A percentile compares a stretch with the other conserved stretches of the same genome.
phyloP scores from a whole-genome alignment of 2,329 filamentous ascomycete genomes.

The Hypoxylon sp. region DNA sequence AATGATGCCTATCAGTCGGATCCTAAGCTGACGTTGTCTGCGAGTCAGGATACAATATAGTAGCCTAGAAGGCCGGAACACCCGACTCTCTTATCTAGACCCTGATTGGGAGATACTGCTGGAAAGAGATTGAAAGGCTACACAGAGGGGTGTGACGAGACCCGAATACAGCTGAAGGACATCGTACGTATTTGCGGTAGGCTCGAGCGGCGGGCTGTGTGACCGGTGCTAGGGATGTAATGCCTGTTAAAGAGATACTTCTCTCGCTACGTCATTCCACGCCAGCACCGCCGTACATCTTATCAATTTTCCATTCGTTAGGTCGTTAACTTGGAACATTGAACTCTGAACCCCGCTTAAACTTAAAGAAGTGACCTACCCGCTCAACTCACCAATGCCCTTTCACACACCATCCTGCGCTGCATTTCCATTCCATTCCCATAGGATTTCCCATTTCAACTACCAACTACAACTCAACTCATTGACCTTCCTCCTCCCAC shows the following conservation, averaged over 20 bases:
- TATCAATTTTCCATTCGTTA: slow-evolving; percentile 23
- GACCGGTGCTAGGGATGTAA: slow-evolving; percentile 4
- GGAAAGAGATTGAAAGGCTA: slow-evolving; percentile 37
- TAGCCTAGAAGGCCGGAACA: slow-evolving; percentile 5
- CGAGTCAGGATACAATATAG: neutral
- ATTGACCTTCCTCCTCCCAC: slow-evolving; percentile 21
- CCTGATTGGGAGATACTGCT: slow-evolving; percentile 22
- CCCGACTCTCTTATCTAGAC: slow-evolving; percentile 14
- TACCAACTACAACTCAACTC: slow-evolving; percentile 31
- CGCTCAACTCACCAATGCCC: slow-evolving; percentile 31
- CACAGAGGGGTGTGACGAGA: slow-evolving; percentile 30
- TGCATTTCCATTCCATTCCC: slow-evolving; percentile 40
- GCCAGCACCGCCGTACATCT: slow-evolving; percentile 7
- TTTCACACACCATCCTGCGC: slow-evolving; percentile 36
- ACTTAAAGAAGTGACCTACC: slow-evolving; percentile 36
- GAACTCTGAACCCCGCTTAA: slow-evolving; percentile 40
- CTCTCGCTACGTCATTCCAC: neutral
- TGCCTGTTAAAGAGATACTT: slow-evolving; percentile 40
- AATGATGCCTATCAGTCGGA: neutral
- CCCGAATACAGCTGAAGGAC: slow-evolving; percentile 29
- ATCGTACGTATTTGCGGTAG: slow-evolving; percentile 13
- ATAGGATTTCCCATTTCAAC: slow-evolving; percentile 35
- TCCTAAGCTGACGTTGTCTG: neutral
- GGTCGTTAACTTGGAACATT: slow-evolving; percentile 8
- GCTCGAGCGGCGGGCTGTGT: slow-evolving; percentile 10